Evolutionary conservation across 1,284 basidiomycete genomes (phyloP).

Genomic region (Trametes versicolor): DNA sequence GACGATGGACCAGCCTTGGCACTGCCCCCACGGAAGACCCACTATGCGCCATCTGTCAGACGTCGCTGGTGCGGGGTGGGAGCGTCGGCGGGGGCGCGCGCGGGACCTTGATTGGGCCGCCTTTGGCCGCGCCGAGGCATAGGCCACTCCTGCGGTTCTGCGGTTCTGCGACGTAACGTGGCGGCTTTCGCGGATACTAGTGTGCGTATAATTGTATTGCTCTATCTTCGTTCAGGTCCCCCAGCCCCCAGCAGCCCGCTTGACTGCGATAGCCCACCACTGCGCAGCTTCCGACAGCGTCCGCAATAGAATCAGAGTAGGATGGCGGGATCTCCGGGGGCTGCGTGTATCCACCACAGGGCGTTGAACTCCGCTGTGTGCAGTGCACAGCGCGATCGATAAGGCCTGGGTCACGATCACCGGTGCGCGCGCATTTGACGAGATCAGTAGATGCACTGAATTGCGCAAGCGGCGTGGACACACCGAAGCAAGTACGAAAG

Average conservation of each 20-base stretch:
- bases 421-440: neutral
- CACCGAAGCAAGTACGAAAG: slow-evolving; percentile 14
- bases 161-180: slow-evolving; percentile 14
- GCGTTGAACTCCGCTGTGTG: slow-evolving; percentile 13
- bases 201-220: slow-evolving; percentile 16
- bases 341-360: slow-evolving; percentile 1
- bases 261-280: neutral
- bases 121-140: slow-evolving; percentile 16
- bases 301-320: slow-evolving; percentile 18
- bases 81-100: slow-evolving; percentile 14
- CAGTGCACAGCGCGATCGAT: slow-evolving; percentile 14
- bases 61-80: slow-evolving; percentile 39
- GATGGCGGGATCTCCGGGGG: slow-evolving; percentile 17
- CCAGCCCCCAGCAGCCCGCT: neutral
- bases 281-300: slow-evolving; percentile 18
- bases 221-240: slow-evolving; percentile 27
- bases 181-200: slow-evolving; percentile 5
- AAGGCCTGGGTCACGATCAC: slow-evolving; percentile 6
- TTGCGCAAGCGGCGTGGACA: slow-evolving; percentile 16
- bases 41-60: slow-evolving; percentile 91
- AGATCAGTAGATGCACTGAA: slow-evolving; percentile 27
- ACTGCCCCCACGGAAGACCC: slow-evolving; percentile 95
- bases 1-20: slow-evolving; percentile 97
- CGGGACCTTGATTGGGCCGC: slow-evolving; percentile 32
- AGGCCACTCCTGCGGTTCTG: neutral